These are phyloP conservation scores for Nidula microcarpa DNA, from an alignment of 768 basidiomycete species.

Conservation along the genomic window DNA sequence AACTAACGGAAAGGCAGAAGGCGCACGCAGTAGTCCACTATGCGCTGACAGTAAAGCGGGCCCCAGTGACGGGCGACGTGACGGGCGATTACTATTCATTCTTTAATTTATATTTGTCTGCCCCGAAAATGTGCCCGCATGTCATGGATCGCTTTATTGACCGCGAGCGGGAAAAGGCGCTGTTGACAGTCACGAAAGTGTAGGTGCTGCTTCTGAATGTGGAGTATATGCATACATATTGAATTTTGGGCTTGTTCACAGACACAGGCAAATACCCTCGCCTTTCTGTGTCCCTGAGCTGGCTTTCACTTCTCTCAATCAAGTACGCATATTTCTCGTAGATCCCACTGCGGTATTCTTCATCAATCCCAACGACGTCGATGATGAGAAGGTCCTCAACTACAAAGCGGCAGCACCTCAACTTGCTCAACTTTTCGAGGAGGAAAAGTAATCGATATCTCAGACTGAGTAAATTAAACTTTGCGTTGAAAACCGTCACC, in stretches of 20 bases:
- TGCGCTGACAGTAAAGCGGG: slow-evolving; percentile 85
- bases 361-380: slow-evolving; percentile 57
- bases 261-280: slow-evolving; percentile 79
- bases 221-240: neutral
- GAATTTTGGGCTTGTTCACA: slow-evolving; percentile 23
- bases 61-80: slow-evolving; percentile 87
- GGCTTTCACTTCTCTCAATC: slow-evolving; percentile 69
- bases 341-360: slow-evolving; percentile 68
- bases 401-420: slow-evolving; percentile 57
- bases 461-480: no score
- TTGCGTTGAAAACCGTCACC: no score
- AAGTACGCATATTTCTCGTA: slow-evolving; percentile 65
- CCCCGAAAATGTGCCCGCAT: slow-evolving; percentile 97
- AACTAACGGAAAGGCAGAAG: slow-evolving; percentile 93
- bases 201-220: slow-evolving; percentile 36
- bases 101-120: slow-evolving; percentile 78
- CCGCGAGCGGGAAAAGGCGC: slow-evolving; percentile 81
- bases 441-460: slow-evolving; percentile 33
- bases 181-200: slow-evolving; percentile 93
- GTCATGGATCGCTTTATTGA: slow-evolving; percentile 99
- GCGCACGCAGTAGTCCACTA: slow-evolving; percentile 75
- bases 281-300: slow-evolving; percentile 77
- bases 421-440: slow-evolving; percentile 66
- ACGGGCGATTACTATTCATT: slow-evolving; percentile 93
- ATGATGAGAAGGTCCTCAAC: slow-evolving; percentile 64